Base-by-base conservation (phyloP, 225 moss, liverwort and hornwort species). In the Lunularia cruciata region DNA sequence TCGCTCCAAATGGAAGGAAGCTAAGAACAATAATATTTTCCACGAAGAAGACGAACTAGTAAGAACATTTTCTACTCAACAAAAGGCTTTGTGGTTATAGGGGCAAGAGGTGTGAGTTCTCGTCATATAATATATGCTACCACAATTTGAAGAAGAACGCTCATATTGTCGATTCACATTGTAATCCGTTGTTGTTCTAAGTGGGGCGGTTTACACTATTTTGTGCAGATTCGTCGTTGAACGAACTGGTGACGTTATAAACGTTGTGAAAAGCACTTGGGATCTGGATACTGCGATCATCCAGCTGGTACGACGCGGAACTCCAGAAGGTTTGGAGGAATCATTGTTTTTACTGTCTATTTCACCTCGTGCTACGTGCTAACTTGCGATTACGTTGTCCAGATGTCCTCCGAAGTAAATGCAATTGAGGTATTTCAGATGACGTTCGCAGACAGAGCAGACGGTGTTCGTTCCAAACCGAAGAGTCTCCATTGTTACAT, bases 401-500 rank as follows among this genome's bases (percentile, higher is more conserved):
- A 78, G 73, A 63, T 57, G 52, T 78, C 68, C 52, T 67, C 63
- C 19, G 14, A 38, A 30, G 11, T 78, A n/a, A 73, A 78, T 49
- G 78, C 78, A 22, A 3, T 53, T 3, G 37, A 37, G 5, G 68
- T 33, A 8, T 78, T 78, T 11, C 54, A 48, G 52, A 30, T 51
- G 5, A 57, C 61, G 22, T 34, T 68, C 19, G 51, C 72, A 30
- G 36, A 32, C 2, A 13, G 30, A 31, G 13, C 28, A 52, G 0
- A 45, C 47, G 62, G 15, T 34, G 30, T 26, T 39, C 23, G 34
- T 14, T 53, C 48, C 25, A 68, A 57, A 61, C 38, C 65, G 1
- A 45, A 67, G 33, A 27, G 28, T 54, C 37, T 78, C 68, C 60
- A 62, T 61, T 25, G 68, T 13, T 71, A 8, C 20, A 64, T 35